Evolutionary conservation across 2,329 filamentous ascomycete genomes (phyloP).

Genomic region (Epichloe festucae): DNA sequence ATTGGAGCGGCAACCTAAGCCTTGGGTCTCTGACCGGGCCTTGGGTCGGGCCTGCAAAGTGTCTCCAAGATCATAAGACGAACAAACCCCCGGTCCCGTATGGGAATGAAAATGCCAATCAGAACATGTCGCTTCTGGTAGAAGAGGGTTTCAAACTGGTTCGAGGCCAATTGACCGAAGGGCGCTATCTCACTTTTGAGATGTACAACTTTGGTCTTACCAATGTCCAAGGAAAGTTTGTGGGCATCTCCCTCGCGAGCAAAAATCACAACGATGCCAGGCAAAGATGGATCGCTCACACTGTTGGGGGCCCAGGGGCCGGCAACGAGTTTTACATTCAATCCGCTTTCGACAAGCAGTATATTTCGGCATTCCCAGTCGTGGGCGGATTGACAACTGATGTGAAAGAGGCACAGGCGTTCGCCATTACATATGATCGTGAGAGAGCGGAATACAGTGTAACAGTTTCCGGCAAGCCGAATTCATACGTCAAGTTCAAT

Average conservation of each 20-base stretch:
- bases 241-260: constrained; percentile 4
- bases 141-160: constrained; percentile 40
- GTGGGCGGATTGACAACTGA: constrained; percentile 7
- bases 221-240: constrained; percentile 15
- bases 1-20: constrained; percentile 7
- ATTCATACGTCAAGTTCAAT: background rate
- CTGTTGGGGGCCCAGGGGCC: constrained; percentile 15
- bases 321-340: constrained; percentile 12
- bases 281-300: constrained; percentile 37
- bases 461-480: background rate
- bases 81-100: constrained; percentile 7
- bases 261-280: constrained; percentile 22
- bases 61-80: constrained; percentile 5
- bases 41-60: constrained; percentile 10
- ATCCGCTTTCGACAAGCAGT: constrained; percentile 15
- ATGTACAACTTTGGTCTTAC: constrained; percentile 25
- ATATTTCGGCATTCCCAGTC: constrained; percentile 28
- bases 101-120: constrained; percentile 40
- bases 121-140: constrained; percentile 68
- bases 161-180: constrained; percentile 39
- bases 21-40: constrained; percentile 10
- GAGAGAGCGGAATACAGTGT: constrained; percentile 4
- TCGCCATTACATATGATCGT: constrained; percentile 4
- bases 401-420: constrained; percentile 4
- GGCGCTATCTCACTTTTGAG: constrained; percentile 39